phyloP scores from a whole-genome alignment of 441 rosid species.

The Breynia disticha region DNA sequence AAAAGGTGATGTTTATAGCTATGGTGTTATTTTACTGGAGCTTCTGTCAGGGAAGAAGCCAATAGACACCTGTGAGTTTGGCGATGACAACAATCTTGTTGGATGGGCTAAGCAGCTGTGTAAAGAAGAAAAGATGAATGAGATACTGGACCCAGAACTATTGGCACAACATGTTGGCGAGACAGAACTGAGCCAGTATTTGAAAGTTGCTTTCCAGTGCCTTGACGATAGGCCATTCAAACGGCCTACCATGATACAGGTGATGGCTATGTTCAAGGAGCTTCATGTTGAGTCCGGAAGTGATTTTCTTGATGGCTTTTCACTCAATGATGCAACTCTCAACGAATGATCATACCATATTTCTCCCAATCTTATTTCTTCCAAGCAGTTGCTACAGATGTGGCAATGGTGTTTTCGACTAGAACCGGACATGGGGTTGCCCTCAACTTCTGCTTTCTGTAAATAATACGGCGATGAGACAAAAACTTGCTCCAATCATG shows the following conservation, averaged over 20 bases:
- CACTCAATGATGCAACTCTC: slow-evolving; percentile 50
- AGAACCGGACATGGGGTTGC: not conserved
- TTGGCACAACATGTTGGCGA: slow-evolving; percentile 30
- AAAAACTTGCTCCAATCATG: slow-evolving; percentile 16
- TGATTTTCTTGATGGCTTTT: slow-evolving; percentile 62
- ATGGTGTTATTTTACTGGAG: slow-evolving; percentile 82
- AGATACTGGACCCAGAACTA: slow-evolving; percentile 61
- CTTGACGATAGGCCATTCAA: slow-evolving; percentile 72
- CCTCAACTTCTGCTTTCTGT: slow-evolving; percentile 23
- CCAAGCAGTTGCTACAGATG: slow-evolving; percentile 2
- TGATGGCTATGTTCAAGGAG: slow-evolving; percentile 91
- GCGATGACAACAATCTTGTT: slow-evolving; percentile 86
- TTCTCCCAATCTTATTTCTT: not conserved
- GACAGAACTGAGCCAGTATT: slow-evolving; percentile 54
- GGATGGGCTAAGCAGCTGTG: slow-evolving; percentile 91
- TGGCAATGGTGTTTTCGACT: slow-evolving; percentile 5
- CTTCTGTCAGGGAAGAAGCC: slow-evolving; percentile 88
- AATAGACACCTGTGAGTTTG: slow-evolving; percentile 65
- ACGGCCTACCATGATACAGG: slow-evolving; percentile 94
- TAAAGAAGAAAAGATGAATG: slow-evolving; percentile 47
- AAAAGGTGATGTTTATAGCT: slow-evolving; percentile 92
- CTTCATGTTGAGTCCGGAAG: slow-evolving; percentile 71
- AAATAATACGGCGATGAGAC: slow-evolving; percentile 45
- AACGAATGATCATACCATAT: slow-evolving; percentile 34
- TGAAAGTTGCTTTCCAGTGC: slow-evolving; percentile 77